A percentile compares a stretch with the other conserved stretches of the same genome.
Conservation (phyloP, 257 asterid genomes). For the Petunia secreta region DNA sequence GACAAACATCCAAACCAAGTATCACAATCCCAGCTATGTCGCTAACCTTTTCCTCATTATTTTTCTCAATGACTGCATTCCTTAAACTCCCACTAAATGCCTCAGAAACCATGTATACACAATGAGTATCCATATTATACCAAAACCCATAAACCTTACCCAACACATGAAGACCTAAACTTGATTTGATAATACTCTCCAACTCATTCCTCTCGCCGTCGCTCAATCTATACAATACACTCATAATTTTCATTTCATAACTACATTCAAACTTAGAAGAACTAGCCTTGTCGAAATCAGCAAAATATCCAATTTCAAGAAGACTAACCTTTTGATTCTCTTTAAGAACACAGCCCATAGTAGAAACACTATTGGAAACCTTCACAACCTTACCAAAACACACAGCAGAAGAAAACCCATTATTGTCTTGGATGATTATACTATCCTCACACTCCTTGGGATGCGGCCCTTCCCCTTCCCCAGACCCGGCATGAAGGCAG, state of each 20-base stretch:
- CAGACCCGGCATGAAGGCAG: no score
- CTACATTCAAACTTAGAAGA: constrained; percentile 40
- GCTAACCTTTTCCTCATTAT: constrained; percentile 35
- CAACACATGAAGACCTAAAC: constrained; percentile 46
- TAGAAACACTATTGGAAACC: constrained; percentile 5
- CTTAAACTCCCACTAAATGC: constrained; percentile 40
- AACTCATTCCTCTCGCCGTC: constrained; percentile 51
- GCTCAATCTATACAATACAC: constrained; percentile 52
- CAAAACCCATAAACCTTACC: constrained; percentile 80
- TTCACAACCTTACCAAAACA: constrained; percentile 37
- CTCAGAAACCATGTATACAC: constrained; percentile 62
- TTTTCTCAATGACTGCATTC: constrained; percentile 31
- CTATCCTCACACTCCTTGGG: constrained; percentile 27
- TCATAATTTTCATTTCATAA: constrained; percentile 61
- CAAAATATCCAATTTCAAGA: constrained; percentile 53
- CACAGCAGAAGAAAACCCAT: constrained; percentile 31
- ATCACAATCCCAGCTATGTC: constrained; percentile 46
- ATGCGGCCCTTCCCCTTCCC: no score
- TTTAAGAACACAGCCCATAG: constrained; percentile 43
- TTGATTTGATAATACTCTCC: constrained; percentile 40
- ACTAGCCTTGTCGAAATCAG: constrained; percentile 30
- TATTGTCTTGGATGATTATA: constrained; percentile 41
- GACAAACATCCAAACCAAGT: constrained; percentile 69
- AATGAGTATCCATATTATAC: constrained; percentile 54
- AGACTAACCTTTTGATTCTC: constrained; percentile 60